Evolutionary conservation across 140 eudicot genomes (phyloP).

Genomic region (Flaveria floridana): DNA sequence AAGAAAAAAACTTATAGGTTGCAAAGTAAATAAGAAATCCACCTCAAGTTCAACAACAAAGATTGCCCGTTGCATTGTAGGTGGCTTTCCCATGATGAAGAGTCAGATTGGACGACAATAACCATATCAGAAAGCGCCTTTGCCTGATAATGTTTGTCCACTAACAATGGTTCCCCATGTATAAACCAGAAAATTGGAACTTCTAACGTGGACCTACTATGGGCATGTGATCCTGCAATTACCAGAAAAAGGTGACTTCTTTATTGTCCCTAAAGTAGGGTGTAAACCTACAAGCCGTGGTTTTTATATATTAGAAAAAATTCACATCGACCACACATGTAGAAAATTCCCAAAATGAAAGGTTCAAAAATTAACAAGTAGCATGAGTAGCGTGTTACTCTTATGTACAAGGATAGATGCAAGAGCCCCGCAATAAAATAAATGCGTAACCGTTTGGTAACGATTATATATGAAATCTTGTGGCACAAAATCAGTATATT

Average conservation of each 20-base stretch:
- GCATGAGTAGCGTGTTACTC: neutral
- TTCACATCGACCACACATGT: conserved; percentile 5
- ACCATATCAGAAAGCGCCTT: conserved; percentile 95
- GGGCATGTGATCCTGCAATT: conserved; percentile 77
- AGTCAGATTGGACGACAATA: conserved; percentile 83
- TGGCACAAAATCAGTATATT: conserved; percentile 5
- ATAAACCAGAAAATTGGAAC: conserved; percentile 92
- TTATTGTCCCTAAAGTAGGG: neutral
- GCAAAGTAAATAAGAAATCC: conserved; percentile 5
- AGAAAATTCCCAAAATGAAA: neutral
- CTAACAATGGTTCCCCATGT: conserved; percentile 71
- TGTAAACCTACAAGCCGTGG: neutral
- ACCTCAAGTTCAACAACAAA: conserved; percentile 82
- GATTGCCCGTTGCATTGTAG: conserved; percentile 90
- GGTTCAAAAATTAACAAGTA: conserved; percentile 12
- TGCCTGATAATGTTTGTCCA: conserved; percentile 97
- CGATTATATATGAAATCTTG: neutral
- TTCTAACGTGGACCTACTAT: conserved; percentile 79
- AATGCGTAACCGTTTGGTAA: neutral
- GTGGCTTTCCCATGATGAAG: conserved; percentile 90
- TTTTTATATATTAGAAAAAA: neutral
- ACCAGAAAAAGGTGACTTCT: conserved; percentile 12
- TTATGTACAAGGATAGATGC: neutral
- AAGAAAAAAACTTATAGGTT: neutral
- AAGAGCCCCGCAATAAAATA: neutral